Conservation (phyloP, 192 early-diverging fungal species). For the Coemansia aciculifera region DNA sequence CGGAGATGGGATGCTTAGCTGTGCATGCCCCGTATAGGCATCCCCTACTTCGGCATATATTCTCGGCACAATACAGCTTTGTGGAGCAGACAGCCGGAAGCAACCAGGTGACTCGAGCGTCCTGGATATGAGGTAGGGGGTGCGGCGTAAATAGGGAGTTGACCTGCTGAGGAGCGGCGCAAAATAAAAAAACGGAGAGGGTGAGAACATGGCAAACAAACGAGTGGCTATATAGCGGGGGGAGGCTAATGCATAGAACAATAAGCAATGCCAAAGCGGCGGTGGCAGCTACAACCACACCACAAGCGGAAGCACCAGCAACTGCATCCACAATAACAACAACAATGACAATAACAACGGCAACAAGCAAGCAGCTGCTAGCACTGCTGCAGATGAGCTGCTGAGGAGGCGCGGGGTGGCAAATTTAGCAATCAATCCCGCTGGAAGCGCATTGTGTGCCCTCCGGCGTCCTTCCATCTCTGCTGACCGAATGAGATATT, state of each 20-base stretch:
- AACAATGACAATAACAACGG: background rate
- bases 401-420: slow-evolving; percentile 22
- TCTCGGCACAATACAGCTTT: background rate
- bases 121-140: slow-evolving; percentile 10
- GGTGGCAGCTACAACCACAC: background rate
- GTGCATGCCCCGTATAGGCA: no score
- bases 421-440: slow-evolving; percentile 7
- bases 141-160: slow-evolving; percentile 11
- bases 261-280: slow-evolving; percentile 9
- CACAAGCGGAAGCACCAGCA: background rate
- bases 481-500: background rate
- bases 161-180: background rate
- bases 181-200: slow-evolving; percentile 1
- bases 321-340: background rate
- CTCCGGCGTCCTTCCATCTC: slow-evolving; percentile 4
- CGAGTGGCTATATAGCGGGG: slow-evolving; percentile 28
- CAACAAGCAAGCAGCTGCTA: background rate
- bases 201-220: slow-evolving; percentile 15
- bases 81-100: slow-evolving; percentile 2
- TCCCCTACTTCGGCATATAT: background rate
- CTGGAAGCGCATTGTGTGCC: background rate
- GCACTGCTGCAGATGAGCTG: background rate
- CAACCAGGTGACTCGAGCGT: slow-evolving; percentile 5
- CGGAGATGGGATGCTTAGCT: no score
- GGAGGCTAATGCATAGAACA: slow-evolving; percentile 3